Percentiles rank a stretch among this genome's conserved stretches.
phyloP scores from a whole-genome alignment of 2,329 filamentous ascomycete species.

The Emergomyces africanus region DNA sequence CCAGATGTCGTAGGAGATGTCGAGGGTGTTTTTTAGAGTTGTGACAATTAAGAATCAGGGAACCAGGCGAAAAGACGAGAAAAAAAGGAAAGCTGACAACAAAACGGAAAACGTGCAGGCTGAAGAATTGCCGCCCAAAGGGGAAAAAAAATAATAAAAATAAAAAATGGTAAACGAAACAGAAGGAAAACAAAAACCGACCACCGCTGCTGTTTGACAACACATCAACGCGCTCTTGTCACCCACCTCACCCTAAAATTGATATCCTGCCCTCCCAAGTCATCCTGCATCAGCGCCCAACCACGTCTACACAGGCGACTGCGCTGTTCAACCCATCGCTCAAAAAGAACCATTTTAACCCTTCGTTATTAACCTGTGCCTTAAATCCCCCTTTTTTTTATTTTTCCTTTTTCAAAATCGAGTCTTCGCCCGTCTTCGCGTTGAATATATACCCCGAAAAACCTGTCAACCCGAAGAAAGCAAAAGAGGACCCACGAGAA shows the following conservation, averaged over 20 bases:
- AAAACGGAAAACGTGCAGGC: background rate
- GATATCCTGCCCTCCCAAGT: no score
- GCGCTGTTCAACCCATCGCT: slow-evolving; percentile 1
- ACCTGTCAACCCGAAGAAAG: background rate
- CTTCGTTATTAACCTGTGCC: background rate
- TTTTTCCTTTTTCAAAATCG: background rate
- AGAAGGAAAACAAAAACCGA: slow-evolving; percentile 4
- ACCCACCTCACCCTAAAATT: slow-evolving; percentile 1
- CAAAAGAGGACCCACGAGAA: no score
- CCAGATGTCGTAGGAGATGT: no score
- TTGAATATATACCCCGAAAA: background rate
- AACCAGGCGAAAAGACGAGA: no score
- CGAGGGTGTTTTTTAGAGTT: background rate
- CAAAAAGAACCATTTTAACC: background rate
- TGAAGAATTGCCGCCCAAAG: background rate
- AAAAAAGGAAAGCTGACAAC: no score
- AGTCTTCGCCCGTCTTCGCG: background rate
- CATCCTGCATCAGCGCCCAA: slow-evolving; percentile 11
- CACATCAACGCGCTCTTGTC: slow-evolving; percentile 9
- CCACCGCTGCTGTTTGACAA: slow-evolving; percentile 7
- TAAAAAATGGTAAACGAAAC: slow-evolving; percentile 3
- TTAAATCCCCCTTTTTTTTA: no score
- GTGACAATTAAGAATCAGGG: background rate
- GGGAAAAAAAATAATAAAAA: background rate
- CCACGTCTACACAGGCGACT: slow-evolving; percentile 5